A percentile compares a stretch with the other conserved stretches of the same genome.
Conservation (phyloP, 2,329 filamentous ascomycete species). For the Dothidotthia symphoricarpi region DNA sequence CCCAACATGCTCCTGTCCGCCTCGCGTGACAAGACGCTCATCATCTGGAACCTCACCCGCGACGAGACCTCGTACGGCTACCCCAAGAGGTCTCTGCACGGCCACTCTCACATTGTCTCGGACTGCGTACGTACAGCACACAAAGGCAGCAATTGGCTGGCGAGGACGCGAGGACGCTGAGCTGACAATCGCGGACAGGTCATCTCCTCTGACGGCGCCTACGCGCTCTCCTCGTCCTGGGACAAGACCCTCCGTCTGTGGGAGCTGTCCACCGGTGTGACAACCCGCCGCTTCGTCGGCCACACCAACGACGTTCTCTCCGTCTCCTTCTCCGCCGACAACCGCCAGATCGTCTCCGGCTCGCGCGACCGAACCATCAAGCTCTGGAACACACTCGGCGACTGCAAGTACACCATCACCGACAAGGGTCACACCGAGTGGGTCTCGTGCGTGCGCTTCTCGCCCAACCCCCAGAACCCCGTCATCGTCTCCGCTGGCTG, state of each 20-base stretch:
- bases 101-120: slow-evolving; percentile 99
- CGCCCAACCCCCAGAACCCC: slow-evolving; percentile 99
- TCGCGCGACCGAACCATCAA: slow-evolving; percentile 99
- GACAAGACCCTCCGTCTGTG: slow-evolving; percentile 99
- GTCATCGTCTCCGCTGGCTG: slow-evolving; percentile 98
- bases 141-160: slow-evolving; percentile 28
- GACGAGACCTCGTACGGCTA: slow-evolving; percentile 98
- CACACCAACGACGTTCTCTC: slow-evolving; percentile 99
- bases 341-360: slow-evolving; percentile 99
- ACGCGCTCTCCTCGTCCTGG: slow-evolving; percentile 98
- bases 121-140: slow-evolving; percentile 79
- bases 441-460: slow-evolving; percentile 99
- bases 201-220: slow-evolving; percentile 98
- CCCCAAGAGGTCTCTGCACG: slow-evolving; percentile 97
- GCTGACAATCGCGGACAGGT: slow-evolving; percentile 61
- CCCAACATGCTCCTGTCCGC: slow-evolving; percentile 99
- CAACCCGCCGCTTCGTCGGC: slow-evolving; percentile 97
- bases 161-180: no score
- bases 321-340: slow-evolving; percentile 99
- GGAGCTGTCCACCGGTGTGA: slow-evolving; percentile 96
- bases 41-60: slow-evolving; percentile 99
- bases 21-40: slow-evolving; percentile 96
- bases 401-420: slow-evolving; percentile 99
- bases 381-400: slow-evolving; percentile 99
- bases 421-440: slow-evolving; percentile 99